These are phyloP conservation scores for Aphanoascus verrucosus DNA, from an alignment of 2,329 filamentous ascomycete genomes.

Conservation along the genomic window DNA sequence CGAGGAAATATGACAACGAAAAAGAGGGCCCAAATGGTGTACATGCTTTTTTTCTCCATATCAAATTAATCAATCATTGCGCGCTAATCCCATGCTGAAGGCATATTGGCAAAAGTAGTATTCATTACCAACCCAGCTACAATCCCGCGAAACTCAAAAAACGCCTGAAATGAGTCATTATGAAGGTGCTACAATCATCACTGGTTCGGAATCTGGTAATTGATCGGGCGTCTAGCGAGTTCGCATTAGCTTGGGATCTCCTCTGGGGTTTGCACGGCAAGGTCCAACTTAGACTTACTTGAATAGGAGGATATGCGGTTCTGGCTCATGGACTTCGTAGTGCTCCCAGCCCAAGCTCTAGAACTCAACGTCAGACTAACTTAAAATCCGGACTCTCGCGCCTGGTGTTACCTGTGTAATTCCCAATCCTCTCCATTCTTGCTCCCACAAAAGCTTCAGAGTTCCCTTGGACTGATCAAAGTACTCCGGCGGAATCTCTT, in stretches of 20 bases:
- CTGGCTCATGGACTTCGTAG: slow-evolving; percentile 97
- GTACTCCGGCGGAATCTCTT: slow-evolving; percentile 89
- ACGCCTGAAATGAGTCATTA: slow-evolving; percentile 13
- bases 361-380: background rate
- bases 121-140: slow-evolving; percentile 5
- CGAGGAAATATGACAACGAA: slow-evolving; percentile 6
- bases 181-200: background rate
- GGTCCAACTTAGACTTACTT: slow-evolving; percentile 45
- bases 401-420: slow-evolving; percentile 79
- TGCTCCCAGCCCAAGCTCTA: slow-evolving; percentile 98
- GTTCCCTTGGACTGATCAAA: slow-evolving; percentile 83
- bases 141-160: slow-evolving; percentile 9
- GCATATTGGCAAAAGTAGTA: background rate
- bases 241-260: slow-evolving; percentile 19
- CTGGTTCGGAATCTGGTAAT: slow-evolving; percentile 60
- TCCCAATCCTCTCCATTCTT: slow-evolving; percentile 92
- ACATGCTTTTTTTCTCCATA: slow-evolving; percentile 10
- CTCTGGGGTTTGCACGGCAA: slow-evolving; percentile 16
- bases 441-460: slow-evolving; percentile 92
- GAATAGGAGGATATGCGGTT: slow-evolving; percentile 96
- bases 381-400: background rate
- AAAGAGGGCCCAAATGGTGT: slow-evolving; percentile 5
- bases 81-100: slow-evolving; percentile 9
- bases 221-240: slow-evolving; percentile 59
- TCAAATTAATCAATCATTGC: slow-evolving; percentile 5